Conservation (phyloP, 768 basidiomycete genomes). For the Lactifluus subvellereus region DNA sequence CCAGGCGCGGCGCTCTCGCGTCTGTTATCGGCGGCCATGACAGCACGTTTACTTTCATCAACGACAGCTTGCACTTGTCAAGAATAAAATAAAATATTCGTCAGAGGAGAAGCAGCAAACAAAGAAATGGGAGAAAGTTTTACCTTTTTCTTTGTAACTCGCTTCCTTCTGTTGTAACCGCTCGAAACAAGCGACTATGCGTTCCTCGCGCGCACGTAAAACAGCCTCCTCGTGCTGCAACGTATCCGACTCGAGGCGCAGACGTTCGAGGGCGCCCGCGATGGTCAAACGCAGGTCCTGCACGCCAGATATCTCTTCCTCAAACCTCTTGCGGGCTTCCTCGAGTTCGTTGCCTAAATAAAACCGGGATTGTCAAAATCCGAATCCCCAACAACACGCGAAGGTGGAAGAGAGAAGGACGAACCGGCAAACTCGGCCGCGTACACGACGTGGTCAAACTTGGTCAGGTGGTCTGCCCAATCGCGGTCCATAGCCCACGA, state of each 20-base stretch:
- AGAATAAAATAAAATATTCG: background rate
- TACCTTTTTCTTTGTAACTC: constrained; percentile 40
- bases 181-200: constrained; percentile 35
- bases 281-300: constrained; percentile 53
- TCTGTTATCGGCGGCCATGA: constrained; percentile 42
- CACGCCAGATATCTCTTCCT: constrained; percentile 57
- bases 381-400: background rate
- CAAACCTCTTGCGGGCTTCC: constrained; percentile 48
- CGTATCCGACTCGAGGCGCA: constrained; percentile 37
- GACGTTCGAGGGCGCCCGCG: constrained; percentile 34
- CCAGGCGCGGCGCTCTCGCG: constrained; percentile 31
- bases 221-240: constrained; percentile 39
- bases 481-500: constrained; percentile 72
- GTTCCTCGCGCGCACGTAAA: constrained; percentile 39
- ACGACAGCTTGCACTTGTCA: constrained; percentile 36
- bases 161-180: constrained; percentile 38
- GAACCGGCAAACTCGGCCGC: constrained; percentile 38
- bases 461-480: constrained; percentile 50
- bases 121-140: constrained; percentile 1
- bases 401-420: constrained; percentile 17
- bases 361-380: background rate
- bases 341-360: constrained; percentile 54
- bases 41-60: constrained; percentile 42
- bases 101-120: background rate
- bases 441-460: constrained; percentile 38